phyloP scores from a whole-genome alignment of 2,329 filamentous ascomycete genomes.

The Corniculantispora saksenae region DNA sequence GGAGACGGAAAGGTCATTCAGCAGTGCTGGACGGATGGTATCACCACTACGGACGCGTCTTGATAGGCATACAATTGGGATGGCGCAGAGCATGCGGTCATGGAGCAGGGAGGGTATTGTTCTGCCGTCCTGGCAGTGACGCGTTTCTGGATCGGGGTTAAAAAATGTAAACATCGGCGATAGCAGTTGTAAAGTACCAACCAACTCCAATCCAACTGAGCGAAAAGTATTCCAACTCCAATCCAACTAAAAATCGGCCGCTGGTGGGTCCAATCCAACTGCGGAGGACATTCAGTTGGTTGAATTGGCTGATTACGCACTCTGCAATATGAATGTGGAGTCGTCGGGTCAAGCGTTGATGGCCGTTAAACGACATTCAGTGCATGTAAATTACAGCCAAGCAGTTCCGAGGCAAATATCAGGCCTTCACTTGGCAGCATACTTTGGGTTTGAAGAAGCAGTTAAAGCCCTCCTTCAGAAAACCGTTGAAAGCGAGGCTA shows the following conservation, averaged over 20 bases:
- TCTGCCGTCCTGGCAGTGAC: background rate
- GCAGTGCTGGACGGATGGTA: background rate
- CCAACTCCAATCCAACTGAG: too few species aligned
- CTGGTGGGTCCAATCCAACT: background rate
- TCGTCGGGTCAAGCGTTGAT: background rate
- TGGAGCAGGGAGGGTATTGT: conserved; percentile 1
- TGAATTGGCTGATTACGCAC: conserved; percentile 1
- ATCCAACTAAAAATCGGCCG: conserved; percentile 4
- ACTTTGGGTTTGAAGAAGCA: conserved; percentile 25
- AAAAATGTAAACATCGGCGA: conserved; percentile 3
- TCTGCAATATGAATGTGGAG: background rate
- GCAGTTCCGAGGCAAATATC: conserved; percentile 20
- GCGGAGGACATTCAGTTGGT: background rate
- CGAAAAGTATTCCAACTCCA: background rate
- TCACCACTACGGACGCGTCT: background rate
- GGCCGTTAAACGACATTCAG: background rate
- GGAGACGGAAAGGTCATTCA: conserved; percentile 5
- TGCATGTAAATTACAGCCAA: background rate
- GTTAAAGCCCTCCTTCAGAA: background rate
- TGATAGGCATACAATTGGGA: background rate
- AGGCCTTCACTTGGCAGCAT: conserved; percentile 28
- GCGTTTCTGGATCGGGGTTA: background rate
- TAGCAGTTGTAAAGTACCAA: background rate
- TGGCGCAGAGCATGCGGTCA: conserved; percentile 4
- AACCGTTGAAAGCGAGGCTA: background rate